phyloP scores from a whole-genome alignment of 2,329 filamentous ascomycete species.

The Cordyceps fumosorosea region DNA sequence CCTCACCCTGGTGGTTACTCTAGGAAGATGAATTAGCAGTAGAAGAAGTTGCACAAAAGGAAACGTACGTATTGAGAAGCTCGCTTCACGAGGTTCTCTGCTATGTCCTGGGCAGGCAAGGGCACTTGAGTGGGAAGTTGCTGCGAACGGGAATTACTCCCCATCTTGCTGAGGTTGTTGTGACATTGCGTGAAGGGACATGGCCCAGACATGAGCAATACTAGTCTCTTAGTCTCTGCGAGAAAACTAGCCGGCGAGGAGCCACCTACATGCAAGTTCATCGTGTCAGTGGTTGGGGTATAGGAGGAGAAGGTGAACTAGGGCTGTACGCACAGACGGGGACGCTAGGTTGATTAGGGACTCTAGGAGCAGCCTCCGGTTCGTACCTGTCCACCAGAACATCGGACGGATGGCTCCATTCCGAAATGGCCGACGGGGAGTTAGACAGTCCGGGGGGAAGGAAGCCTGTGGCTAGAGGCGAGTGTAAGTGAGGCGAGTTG shows the following conservation, averaged over 20 bases:
- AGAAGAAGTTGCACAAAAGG: neutral
- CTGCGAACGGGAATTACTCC: slow-evolving; percentile 21
- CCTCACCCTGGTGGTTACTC: no score
- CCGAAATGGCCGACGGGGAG: neutral
- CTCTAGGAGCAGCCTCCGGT: neutral
- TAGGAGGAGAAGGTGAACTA: no score
- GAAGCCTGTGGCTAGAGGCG: neutral
- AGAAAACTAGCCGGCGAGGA: slow-evolving; percentile 56
- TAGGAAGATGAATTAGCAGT: slow-evolving; percentile 22
- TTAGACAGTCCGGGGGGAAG: neutral
- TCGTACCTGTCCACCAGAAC: neutral
- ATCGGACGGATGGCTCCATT: neutral
- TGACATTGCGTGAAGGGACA: slow-evolving; percentile 51
- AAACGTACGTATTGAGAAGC: neutral
- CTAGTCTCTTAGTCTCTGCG: slow-evolving; percentile 55
- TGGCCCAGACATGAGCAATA: slow-evolving; percentile 45
- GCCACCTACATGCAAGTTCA: slow-evolving; percentile 29
- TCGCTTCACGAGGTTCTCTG: slow-evolving; percentile 32
- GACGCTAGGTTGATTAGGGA: neutral
- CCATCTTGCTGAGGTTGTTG: slow-evolving; percentile 28
- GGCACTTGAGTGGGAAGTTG: slow-evolving; percentile 46
- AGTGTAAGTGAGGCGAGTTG: neutral
- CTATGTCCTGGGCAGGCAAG: slow-evolving; percentile 49
- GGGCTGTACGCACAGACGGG: neutral
- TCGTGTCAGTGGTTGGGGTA: neutral